Conservation (phyloP, 2,329 filamentous ascomycete genomes). For the Penicillium sp. region DNA sequence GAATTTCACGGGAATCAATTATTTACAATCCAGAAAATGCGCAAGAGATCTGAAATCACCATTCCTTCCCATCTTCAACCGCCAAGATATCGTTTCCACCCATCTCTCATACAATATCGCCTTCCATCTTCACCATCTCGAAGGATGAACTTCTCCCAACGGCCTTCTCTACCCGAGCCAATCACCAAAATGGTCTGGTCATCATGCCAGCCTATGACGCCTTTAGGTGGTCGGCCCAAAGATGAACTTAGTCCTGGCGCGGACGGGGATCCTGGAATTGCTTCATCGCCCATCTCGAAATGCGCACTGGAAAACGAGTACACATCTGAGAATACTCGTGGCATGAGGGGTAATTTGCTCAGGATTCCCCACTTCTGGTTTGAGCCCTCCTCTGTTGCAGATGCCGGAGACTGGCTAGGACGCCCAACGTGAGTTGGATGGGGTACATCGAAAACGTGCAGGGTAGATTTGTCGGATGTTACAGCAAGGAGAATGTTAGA, state of each 20-base stretch:
- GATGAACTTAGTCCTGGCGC: constrained; percentile 55
- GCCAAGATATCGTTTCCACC: constrained; percentile 77
- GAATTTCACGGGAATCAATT: background rate
- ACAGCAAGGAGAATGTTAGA: constrained; percentile 78
- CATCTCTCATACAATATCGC: constrained; percentile 67
- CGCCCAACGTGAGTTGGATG: constrained; percentile 35
- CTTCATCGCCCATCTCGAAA: constrained; percentile 82
- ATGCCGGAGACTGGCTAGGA: constrained; percentile 37
- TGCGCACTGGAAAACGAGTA: constrained; percentile 80
- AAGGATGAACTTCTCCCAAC: constrained; percentile 85
- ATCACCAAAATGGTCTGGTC: constrained; percentile 74
- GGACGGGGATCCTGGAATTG: constrained; percentile 42
- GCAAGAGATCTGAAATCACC: background rate
- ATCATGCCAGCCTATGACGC: constrained; percentile 79
- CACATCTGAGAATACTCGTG: constrained; percentile 81
- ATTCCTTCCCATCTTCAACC: constrained; percentile 18
- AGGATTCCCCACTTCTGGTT: constrained; percentile 83
- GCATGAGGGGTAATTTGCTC: constrained; percentile 79
- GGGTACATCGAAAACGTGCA: constrained; percentile 90
- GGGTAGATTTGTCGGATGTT: constrained; percentile 93
- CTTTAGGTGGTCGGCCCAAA: constrained; percentile 68
- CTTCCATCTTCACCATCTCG: constrained; percentile 68
- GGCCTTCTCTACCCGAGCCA: constrained; percentile 74
- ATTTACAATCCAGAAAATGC: background rate
- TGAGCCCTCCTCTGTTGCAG: constrained; percentile 47